These are phyloP conservation scores for Kazachstania africana DNA, from an alignment of 805 yeast species.

Conservation along the genomic window DNA sequence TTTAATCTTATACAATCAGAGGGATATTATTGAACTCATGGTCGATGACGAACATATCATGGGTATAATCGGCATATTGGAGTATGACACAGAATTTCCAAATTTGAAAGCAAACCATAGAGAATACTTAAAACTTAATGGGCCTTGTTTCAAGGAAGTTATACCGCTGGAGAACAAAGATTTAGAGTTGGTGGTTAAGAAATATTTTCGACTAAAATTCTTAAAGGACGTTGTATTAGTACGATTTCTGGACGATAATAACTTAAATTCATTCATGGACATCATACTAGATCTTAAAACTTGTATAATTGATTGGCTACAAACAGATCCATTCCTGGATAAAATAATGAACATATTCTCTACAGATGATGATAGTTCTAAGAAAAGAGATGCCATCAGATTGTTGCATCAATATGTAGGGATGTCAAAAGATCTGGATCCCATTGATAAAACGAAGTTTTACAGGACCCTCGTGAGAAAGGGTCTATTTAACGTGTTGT, in stretches of 20 bases:
- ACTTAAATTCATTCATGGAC: constrained; percentile 50
- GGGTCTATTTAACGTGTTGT: constrained; percentile 61
- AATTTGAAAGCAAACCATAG: constrained; percentile 70
- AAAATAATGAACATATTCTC: constrained; percentile 48
- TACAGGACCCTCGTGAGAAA: constrained; percentile 49
- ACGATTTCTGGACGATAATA: constrained; percentile 68
- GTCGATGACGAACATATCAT: constrained; percentile 39
- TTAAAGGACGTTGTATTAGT: constrained; percentile 81
- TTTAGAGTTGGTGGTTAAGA: constrained; percentile 46
- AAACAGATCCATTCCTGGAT: constrained; percentile 35
- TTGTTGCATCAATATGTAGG: constrained; percentile 70
- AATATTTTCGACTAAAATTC: constrained; percentile 69
- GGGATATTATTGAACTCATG: constrained; percentile 44
- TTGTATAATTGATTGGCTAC: constrained; percentile 25
- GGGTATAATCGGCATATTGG: constrained; percentile 69
- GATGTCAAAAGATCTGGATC: constrained; percentile 58
- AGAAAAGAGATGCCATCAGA: constrained; percentile 58
- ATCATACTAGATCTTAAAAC: constrained; percentile 23
- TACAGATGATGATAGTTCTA: constrained; percentile 5
- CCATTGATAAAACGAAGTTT: constrained; percentile 53
- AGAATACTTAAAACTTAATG: constrained; percentile 44
- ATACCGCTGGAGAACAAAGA: constrained; percentile 45
- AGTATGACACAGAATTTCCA: constrained; percentile 84
- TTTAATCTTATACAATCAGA: constrained; percentile 60
- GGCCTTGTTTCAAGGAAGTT: constrained; percentile 49